phyloP scores from a whole-genome alignment of 75 land plant genomes.

The Pinus taeda region DNA sequence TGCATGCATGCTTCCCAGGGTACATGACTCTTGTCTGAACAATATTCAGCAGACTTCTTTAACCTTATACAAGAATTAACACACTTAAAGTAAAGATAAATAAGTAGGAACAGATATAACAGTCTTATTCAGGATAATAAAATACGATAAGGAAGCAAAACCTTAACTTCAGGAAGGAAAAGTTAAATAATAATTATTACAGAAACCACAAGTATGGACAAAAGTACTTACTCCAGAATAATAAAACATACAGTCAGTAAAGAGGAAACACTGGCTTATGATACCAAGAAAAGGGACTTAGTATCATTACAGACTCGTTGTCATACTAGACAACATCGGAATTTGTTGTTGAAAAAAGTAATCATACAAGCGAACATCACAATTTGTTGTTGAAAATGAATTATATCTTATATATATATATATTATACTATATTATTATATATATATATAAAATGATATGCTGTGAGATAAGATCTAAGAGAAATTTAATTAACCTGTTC shows the following conservation, averaged over 20 bases:
- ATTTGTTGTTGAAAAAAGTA: background rate
- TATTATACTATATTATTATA: too few relatives aligned
- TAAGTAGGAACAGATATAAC: too few relatives aligned
- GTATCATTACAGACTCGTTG: background rate
- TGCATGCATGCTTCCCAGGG: background rate
- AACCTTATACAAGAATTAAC: background rate
- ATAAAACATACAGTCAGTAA: background rate
- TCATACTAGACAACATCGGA: background rate
- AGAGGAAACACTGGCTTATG: background rate
- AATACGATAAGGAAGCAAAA: background rate
- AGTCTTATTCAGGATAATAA: background rate
- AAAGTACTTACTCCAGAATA: too few relatives aligned
- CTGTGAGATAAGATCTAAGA: background rate
- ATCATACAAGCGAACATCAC: background rate
- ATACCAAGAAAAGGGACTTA: background rate
- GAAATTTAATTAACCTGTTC: constrained; percentile 70
- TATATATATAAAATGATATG: background rate
- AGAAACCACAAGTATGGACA: background rate
- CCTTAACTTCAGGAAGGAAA: background rate
- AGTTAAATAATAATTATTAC: background rate
- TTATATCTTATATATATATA: too few relatives aligned
- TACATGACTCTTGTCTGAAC: background rate
- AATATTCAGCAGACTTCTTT: background rate
- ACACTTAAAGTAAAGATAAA: background rate
- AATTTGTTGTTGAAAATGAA: too few relatives aligned